Evolutionary conservation across 768 basidiomycete species (phyloP).

Genomic region (Rhodotorula diobovata): DNA sequence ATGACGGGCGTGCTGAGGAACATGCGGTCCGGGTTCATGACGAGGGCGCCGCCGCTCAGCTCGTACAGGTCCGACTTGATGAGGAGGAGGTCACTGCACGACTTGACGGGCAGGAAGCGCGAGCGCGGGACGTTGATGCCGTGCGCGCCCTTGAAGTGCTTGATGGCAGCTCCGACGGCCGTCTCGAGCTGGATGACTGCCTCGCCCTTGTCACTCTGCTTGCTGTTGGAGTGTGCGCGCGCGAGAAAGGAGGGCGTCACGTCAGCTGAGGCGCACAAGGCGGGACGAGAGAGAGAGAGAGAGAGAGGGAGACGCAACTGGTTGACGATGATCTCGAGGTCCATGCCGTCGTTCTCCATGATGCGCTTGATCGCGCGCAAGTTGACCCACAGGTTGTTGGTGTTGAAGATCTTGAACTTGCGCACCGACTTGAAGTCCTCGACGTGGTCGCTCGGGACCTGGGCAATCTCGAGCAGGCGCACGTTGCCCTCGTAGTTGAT

Average conservation of each 20-base stretch:
- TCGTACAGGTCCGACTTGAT: slow-evolving; percentile 93
- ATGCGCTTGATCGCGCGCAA: slow-evolving; percentile 74
- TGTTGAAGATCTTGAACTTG: slow-evolving; percentile 89
- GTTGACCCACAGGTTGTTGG: slow-evolving; percentile 48
- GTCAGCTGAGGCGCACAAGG: neutral
- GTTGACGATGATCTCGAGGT: slow-evolving; percentile 93
- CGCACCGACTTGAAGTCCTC: slow-evolving; percentile 85
- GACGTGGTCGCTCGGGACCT: slow-evolving; percentile 86
- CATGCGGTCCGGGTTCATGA: slow-evolving; percentile 74
- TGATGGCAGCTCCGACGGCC: slow-evolving; percentile 88
- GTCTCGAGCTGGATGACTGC: slow-evolving; percentile 86
- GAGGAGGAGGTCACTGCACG: slow-evolving; percentile 56
- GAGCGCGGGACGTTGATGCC: slow-evolving; percentile 92
- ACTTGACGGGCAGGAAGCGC: slow-evolving; percentile 66
- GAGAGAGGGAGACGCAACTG: slow-evolving; percentile 10
- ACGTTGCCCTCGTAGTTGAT: slow-evolving; percentile 64
- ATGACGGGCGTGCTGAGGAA: slow-evolving; percentile 83
- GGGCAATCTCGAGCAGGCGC: slow-evolving; percentile 85
- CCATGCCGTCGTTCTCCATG: slow-evolving; percentile 77
- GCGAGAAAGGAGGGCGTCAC: neutral
- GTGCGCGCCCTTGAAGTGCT: slow-evolving; percentile 82
- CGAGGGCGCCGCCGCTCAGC: slow-evolving; percentile 47
- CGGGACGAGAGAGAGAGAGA: slow-evolving; percentile 5
- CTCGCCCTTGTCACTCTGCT: slow-evolving; percentile 77
- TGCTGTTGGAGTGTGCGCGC: no score